Evolutionary conservation across 495 filamentous ascomycete genomes (phyloP).

Genomic region (Ascobolus immersus): DNA sequence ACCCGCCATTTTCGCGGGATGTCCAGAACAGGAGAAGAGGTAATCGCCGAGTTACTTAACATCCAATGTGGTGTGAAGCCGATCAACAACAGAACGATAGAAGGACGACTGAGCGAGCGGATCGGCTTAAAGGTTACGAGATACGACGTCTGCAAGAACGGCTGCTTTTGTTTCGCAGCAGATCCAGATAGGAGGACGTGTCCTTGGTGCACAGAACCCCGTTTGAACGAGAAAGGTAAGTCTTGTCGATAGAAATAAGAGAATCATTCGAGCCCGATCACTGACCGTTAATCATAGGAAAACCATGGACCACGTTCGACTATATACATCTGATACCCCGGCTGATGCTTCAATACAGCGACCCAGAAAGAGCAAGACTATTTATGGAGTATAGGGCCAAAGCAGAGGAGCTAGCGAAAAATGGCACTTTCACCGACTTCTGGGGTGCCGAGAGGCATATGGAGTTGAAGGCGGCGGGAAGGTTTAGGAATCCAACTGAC

Average conservation of each 20-base stretch:
- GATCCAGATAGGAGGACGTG: not conserved
- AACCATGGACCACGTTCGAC: not conserved
- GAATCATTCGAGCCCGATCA: no score
- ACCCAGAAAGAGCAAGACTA: not conserved
- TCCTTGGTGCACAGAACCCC: not conserved
- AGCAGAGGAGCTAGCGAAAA: no score
- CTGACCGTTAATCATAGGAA: no score
- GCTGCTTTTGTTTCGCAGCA: slow-evolving; percentile 1
- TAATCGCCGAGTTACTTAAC: no score
- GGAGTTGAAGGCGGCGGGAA: not conserved
- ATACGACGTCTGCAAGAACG: slow-evolving; percentile 1
- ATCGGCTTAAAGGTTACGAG: not conserved
- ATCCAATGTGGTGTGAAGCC: no score
- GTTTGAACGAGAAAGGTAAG: not conserved
- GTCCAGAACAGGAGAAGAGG: no score
- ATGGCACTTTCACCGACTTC: no score
- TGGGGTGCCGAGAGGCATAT: not conserved
- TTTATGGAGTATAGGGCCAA: not conserved
- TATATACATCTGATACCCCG: not conserved
- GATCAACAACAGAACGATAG: no score
- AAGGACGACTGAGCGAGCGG: no score
- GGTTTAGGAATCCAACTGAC: not conserved
- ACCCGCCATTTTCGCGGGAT: no score
- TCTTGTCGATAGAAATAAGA: no score
- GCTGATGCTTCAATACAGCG: not conserved